Evolutionary conservation across 116 monocot species (phyloP), one percentile per base, ranked within the genome.

Genomic region (Dioscorea cayenensis): DNA sequence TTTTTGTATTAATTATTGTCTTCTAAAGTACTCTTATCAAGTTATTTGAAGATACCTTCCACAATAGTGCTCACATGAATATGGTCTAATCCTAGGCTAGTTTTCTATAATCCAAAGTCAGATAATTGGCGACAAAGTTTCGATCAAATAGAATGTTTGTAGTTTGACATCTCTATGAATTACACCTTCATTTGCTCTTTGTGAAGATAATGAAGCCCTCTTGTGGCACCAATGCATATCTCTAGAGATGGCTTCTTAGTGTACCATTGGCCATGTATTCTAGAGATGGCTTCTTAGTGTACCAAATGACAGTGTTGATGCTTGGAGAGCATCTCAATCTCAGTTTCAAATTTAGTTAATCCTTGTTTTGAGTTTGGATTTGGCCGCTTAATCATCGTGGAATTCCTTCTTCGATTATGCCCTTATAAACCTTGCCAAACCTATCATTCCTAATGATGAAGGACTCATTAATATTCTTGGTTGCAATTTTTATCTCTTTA

Each of bases 191-290:
- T 87, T 87, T 6, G 84, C 83, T 28, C 90, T 87, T 87, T 87
- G 48, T 91, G 91, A 22, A 91, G 87, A 66, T 91, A 85, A 66
- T 91, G 85, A 35, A 91, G 80, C 35, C 91, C 91, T 0, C 91
- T 74, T 5, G 91, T 87, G 2, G 91, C 87, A 22, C 91, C 91
- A 14, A 91, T 91, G 72, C 91, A 87, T 12, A 71, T 76, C 28
- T 85, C 85, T 16, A 91, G 63, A 91, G 81, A 70, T 83, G 91
- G 78, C 83, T 83, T 55, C 87, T 77, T 20, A 91, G 66, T 0
- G 91, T 91, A 10, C 91, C 91, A 60, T 87, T 84, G 0, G 83
- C 87, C 91, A 91, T 91, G 60, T 85, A 87, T 64, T 91, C 91
- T n/a, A n/a, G n/a, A n/a, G n/a, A n/a, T n/a, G n/a, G n/a, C n/a